phyloP scores from a whole-genome alignment of 495 filamentous ascomycete species.

The Penicillium chermesinum region DNA sequence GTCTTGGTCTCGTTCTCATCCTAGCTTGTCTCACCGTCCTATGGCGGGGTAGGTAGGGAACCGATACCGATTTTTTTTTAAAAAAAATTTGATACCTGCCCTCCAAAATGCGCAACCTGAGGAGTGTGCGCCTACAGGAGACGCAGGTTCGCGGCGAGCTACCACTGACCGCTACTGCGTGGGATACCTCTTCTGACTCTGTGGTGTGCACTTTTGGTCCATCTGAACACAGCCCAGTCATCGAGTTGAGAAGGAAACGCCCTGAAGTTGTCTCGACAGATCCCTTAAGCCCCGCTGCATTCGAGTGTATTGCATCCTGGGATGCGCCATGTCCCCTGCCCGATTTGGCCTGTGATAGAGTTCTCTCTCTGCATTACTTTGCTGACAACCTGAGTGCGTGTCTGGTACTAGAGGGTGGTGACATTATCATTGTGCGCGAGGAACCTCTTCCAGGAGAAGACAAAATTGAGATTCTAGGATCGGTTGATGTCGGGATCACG shows the following conservation, averaged over 20 bases:
- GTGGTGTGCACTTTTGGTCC: constrained; percentile 74
- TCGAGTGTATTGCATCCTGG: constrained; percentile 72
- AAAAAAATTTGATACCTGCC: constrained; percentile 24
- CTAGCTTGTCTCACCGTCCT: constrained; percentile 15
- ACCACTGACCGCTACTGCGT: constrained; percentile 65
- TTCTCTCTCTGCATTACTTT: constrained; percentile 78
- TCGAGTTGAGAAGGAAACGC: constrained; percentile 56
- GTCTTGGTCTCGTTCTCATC: constrained; percentile 5
- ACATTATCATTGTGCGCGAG: constrained; percentile 81
- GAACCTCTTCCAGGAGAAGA: constrained; percentile 62
- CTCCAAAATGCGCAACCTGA: constrained; percentile 69
- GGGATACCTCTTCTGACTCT: constrained; percentile 68
- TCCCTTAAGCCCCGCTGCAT: constrained; percentile 32
- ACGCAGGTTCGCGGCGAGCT: constrained; percentile 49
- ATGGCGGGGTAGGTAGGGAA: constrained; percentile 39
- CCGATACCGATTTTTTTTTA: constrained; percentile 12
- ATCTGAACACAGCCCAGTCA: constrained; percentile 51
- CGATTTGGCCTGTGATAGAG: constrained; percentile 61
- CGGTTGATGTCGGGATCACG: constrained; percentile 83
- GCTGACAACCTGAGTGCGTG: constrained; percentile 69
- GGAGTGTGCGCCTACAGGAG: constrained; percentile 61
- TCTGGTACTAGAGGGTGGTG: constrained; percentile 81
- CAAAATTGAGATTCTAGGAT: constrained; percentile 90
- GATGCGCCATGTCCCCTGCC: constrained; percentile 70
- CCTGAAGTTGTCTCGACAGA: constrained; percentile 33